These are phyloP conservation scores for Debaryomyces nepalensis DNA, from an alignment of 1,139 yeast species.

Conservation along the genomic window DNA sequence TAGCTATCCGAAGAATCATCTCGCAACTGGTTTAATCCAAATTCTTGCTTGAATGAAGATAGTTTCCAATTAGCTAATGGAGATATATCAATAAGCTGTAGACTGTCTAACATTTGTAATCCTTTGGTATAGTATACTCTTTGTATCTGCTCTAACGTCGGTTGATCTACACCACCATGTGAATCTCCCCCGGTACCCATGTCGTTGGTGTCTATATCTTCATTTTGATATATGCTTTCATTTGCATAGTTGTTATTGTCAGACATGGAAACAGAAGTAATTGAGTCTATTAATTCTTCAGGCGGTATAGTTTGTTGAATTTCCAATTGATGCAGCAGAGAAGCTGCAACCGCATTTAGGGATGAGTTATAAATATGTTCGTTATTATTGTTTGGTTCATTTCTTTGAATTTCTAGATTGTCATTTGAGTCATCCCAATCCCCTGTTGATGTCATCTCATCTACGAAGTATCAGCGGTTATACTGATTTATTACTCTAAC, in stretches of 20 bases:
- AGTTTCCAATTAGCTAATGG: constrained; percentile 85
- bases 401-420: not conserved
- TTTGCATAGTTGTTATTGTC: constrained; percentile 15
- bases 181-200: constrained; percentile 18
- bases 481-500: too few relatives aligned
- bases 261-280: constrained; percentile 27
- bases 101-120: constrained; percentile 57
- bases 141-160: constrained; percentile 45
- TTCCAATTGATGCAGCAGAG: constrained; percentile 36
- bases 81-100: constrained; percentile 73
- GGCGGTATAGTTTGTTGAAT: constrained; percentile 40
- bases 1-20: constrained; percentile 75
- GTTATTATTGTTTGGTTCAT: constrained; percentile 1
- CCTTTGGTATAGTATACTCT: constrained; percentile 52
- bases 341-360: constrained; percentile 13
- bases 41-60: constrained; percentile 75
- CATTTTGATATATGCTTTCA: constrained; percentile 18
- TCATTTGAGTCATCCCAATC: constrained; percentile 32
- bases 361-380: constrained; percentile 11
- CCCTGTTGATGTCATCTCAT: constrained; percentile 33
- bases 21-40: constrained; percentile 69
- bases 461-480: not conserved
- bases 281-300: constrained; percentile 41
- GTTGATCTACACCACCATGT: constrained; percentile 27
- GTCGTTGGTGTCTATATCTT: constrained; percentile 20